Evolutionary conservation across 371 early-diverging fungal species (phyloP).

Genomic region (Smittium culicis): DNA sequence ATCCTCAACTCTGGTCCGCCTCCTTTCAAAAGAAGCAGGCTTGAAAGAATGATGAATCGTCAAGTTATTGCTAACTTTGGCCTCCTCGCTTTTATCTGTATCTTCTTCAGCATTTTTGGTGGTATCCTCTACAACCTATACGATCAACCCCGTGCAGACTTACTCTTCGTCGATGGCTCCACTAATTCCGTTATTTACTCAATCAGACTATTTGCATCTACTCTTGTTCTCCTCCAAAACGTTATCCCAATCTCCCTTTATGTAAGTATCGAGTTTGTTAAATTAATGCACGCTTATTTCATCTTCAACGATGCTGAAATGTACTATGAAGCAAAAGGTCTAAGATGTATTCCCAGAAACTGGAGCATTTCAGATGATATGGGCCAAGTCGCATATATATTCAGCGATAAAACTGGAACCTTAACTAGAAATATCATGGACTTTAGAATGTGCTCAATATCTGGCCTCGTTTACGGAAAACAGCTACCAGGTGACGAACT

Average conservation of each 20-base stretch:
- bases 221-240: constrained; percentile 84
- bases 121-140: constrained; percentile 30
- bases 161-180: constrained; percentile 19
- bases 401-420: constrained; percentile 97
- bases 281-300: constrained; percentile 65
- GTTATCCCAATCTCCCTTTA: constrained; percentile 95
- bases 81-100: constrained; percentile 54
- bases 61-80: constrained; percentile 71
- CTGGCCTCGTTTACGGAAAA: constrained; percentile 66
- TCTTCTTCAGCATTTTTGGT: constrained; percentile 39
- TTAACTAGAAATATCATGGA: constrained; percentile 94
- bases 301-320: constrained; percentile 74
- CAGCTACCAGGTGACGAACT: constrained; percentile 31
- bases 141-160: constrained; percentile 15
- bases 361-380: constrained; percentile 93
- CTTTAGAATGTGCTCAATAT: constrained; percentile 76
- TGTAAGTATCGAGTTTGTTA: constrained; percentile 85
- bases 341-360: constrained; percentile 53
- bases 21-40: constrained; percentile 73
- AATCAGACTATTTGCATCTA: constrained; percentile 38
- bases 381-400: constrained; percentile 89
- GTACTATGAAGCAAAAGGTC: constrained; percentile 57
- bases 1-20: constrained; percentile 73
- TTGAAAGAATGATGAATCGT: constrained; percentile 78
- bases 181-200: constrained; percentile 18